Evolutionary conservation across 352 stramenopile species (phyloP), one percentile per base, ranked within the genome.

Genomic region (Globisporangium nagaii): DNA sequence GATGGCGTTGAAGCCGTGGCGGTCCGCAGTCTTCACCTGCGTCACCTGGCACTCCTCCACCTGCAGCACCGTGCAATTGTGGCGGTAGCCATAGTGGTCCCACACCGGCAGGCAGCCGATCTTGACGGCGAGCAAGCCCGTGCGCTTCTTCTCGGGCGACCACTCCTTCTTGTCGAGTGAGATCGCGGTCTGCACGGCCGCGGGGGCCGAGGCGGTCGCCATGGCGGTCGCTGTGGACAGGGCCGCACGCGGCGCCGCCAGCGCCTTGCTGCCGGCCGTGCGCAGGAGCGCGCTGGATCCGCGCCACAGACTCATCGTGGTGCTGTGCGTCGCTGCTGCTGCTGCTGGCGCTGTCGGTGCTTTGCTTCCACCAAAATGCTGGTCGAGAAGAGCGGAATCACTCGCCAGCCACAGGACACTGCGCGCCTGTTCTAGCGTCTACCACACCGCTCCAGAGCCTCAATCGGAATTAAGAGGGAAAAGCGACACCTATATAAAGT

Each of bases 81-180:
- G 91, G 27, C 95, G 81, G 58, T 96, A 90, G 5, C 97, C 97
- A 81, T 95, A 99, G 58, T 94, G 81, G 79, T 99, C 97, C 90
- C 96, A 99, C 31, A 99, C 76, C 11, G 93, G 90, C 76, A 99
- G 96, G 93, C 98, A 99, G n/a, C 98, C 98, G 35, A 99, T 79
- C 77, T 99, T 99, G 63, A 99, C 76, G 41, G 89, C 91, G 41
- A 97, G 62, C 48, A 96, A 64, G 4, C 89, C 90, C 53, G 85
- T 93, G 60, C 90, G 83, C 70, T 93, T 93, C 62, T 93, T 90
- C 64, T 90, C 82, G 11, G 72, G 71, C 46, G 69, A 70, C 82
- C 79, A 92, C 17, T 69, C 67, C 45, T 73, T 76, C 27, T 30
- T 24, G 43, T 56, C 60, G 41, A 63, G 40, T 32, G 53, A 63